These are phyloP conservation scores for Talaromyces sp. DNA, from an alignment of 2,329 filamentous ascomycete genomes.

Conservation along the genomic window DNA sequence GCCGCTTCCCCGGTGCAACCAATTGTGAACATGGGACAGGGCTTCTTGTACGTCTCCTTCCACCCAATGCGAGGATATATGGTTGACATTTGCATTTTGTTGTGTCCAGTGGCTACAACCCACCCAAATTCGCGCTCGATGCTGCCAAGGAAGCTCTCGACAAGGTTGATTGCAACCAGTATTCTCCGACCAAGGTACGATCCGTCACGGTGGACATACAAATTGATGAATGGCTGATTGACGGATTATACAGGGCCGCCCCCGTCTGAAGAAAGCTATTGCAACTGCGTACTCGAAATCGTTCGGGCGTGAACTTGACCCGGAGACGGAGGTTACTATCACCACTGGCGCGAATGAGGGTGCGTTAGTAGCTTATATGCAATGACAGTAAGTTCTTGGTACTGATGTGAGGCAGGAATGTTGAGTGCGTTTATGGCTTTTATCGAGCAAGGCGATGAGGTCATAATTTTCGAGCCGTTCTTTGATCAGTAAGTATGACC, in stretches of 20 bases:
- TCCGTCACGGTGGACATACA: too few relatives aligned
- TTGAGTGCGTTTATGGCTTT: constrained; percentile 97
- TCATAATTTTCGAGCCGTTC: constrained; percentile 97
- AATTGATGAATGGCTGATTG: neutral
- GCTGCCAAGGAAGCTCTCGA: constrained; percentile 88
- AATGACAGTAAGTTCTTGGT: neutral
- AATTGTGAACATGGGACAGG: constrained; percentile 68
- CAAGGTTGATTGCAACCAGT: constrained; percentile 95
- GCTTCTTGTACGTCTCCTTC: constrained; percentile 48
- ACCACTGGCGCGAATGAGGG: constrained; percentile 65
- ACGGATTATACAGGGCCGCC: constrained; percentile 59
- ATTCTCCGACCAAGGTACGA: constrained; percentile 79
- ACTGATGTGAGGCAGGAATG: constrained; percentile 59
- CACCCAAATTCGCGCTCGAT: constrained; percentile 82
- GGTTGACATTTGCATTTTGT: neutral
- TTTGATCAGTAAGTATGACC: constrained; percentile 76
- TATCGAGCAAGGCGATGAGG: constrained; percentile 89
- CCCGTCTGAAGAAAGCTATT: constrained; percentile 86
- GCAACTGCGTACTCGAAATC: constrained; percentile 87
- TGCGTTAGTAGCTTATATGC: constrained; percentile 20
- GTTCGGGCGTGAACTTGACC: constrained; percentile 77
- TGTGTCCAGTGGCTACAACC: constrained; percentile 71
- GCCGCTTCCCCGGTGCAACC: constrained; percentile 62
- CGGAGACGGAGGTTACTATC: constrained; percentile 89
- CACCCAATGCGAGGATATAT: neutral